Conservation (phyloP, 345 rosid genomes). For the Salix udensis region DNA sequence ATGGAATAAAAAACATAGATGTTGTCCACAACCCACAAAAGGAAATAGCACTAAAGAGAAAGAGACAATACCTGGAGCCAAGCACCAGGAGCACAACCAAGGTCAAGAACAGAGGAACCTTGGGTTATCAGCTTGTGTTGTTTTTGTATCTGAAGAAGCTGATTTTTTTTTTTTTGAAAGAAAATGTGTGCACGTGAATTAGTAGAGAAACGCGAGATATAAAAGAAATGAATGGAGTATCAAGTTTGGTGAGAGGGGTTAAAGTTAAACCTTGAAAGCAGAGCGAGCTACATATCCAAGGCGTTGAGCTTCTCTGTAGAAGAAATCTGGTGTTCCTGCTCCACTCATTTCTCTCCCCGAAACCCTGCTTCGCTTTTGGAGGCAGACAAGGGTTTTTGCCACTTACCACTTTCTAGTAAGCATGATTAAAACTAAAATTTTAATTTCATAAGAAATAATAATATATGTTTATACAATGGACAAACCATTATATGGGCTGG, state of each 20-base stretch:
- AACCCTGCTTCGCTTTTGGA: background rate
- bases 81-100: conserved; percentile 98
- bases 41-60: background rate
- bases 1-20: background rate
- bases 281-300: conserved; percentile 97
- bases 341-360: conserved; percentile 56
- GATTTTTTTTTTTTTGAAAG: background rate
- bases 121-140: conserved; percentile 71
- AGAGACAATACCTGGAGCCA: conserved; percentile 82
- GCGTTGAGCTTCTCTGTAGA: conserved; percentile 93
- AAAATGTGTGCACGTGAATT: background rate
- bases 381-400: background rate
- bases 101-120: conserved; percentile 89
- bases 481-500: background rate
- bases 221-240: background rate
- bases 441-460: background rate
- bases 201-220: background rate
- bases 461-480: background rate
- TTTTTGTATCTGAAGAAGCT: conserved; percentile 92
- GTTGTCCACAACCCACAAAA: background rate
- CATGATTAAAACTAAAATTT: background rate
- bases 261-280: conserved; percentile 75
- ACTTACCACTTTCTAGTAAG: no score
- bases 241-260: background rate
- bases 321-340: conserved; percentile 86